These are phyloP conservation scores for Xylaria sp. DNA, from an alignment of 2,329 filamentous ascomycete species.

Conservation along the genomic window DNA sequence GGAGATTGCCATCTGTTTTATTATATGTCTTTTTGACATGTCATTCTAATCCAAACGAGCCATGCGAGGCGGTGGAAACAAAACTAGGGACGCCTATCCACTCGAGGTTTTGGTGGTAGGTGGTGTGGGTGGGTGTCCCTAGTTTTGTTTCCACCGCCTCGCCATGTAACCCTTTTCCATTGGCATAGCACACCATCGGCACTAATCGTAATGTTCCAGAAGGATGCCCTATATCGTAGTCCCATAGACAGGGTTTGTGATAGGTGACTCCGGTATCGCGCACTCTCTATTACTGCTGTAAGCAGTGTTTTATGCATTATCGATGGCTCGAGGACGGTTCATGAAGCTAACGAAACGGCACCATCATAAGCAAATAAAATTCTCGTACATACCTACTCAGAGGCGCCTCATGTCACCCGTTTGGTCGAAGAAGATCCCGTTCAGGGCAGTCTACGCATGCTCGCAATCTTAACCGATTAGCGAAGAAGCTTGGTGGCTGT, in stretches of 20 bases:
- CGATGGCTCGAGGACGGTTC: neutral
- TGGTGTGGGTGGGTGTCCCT: too few relatives aligned
- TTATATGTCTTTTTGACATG: neutral
- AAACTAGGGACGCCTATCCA: too few relatives aligned
- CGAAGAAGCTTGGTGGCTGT: neutral
- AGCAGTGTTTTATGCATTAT: neutral
- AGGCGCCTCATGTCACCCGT: neutral
- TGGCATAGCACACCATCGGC: neutral
- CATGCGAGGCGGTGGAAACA: too few relatives aligned
- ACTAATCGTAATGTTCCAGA: neutral
- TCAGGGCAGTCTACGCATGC: neutral
- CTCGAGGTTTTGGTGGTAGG: too few relatives aligned
- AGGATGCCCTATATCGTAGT: neutral
- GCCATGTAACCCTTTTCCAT: neutral
- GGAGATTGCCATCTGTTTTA: conserved; percentile 6
- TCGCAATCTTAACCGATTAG: conserved; percentile 17
- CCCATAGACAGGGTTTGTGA: neutral
- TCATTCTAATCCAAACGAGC: conserved; percentile 11
- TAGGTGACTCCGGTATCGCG: neutral
- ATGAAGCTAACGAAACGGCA: neutral
- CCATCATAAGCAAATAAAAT: neutral
- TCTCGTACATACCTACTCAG: neutral
- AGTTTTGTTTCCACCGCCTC: too few relatives aligned
- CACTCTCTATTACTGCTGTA: neutral
- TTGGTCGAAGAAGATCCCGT: neutral